A percentile compares a stretch with the other conserved stretches of the same genome.
phyloP scores from a whole-genome alignment of 768 basidiomycete species.

The Termitomyces sp. region DNA sequence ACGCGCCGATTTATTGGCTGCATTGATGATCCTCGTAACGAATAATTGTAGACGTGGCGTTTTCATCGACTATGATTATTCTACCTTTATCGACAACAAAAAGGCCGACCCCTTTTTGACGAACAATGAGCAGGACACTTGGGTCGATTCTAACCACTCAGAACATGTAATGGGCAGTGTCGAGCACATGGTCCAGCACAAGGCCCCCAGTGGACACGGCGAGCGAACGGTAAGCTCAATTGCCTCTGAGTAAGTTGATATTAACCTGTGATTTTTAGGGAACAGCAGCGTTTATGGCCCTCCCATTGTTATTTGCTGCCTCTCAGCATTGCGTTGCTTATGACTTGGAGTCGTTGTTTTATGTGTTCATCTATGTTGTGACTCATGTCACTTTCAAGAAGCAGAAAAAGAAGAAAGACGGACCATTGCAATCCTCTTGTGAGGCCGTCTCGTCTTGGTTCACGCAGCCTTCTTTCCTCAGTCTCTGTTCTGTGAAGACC shows the following conservation, averaged over 20 bases:
- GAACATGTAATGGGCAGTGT: too few relatives aligned
- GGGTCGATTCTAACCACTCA: too few relatives aligned
- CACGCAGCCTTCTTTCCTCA: background rate
- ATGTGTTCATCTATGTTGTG: background rate
- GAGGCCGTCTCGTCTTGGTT: background rate
- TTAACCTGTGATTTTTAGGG: background rate
- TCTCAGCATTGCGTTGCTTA: background rate
- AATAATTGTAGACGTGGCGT: background rate
- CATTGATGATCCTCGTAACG: background rate
- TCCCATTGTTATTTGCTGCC: background rate
- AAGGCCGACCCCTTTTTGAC: background rate
- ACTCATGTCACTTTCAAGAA: background rate
- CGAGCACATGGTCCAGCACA: too few relatives aligned
- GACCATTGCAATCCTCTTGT: background rate
- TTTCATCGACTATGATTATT: background rate
- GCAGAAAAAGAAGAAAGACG: background rate
- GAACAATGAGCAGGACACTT: too few relatives aligned
- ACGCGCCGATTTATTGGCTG: background rate
- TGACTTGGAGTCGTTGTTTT: background rate
- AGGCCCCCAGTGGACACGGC: too few relatives aligned
- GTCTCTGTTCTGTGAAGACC: background rate
- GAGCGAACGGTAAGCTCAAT: too few relatives aligned
- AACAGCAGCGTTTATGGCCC: background rate
- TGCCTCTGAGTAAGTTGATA: too few relatives aligned
- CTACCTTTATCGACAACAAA: background rate